phyloP scores from a whole-genome alignment of 1,139 yeast species.

The Yamadazyma membranifaciens region DNA sequence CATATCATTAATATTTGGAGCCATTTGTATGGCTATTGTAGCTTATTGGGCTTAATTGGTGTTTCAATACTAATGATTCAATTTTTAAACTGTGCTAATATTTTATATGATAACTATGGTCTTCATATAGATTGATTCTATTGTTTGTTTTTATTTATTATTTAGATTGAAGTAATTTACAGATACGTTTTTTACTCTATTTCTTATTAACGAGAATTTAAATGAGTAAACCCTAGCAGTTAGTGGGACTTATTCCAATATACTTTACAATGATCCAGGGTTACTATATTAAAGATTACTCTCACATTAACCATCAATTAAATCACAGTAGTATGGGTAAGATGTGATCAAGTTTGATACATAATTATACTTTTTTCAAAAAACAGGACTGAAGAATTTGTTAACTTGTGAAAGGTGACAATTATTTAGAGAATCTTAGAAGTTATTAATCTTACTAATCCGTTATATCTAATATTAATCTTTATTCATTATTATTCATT shows the following conservation, averaged over 20 bases:
- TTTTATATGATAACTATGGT: not conserved
- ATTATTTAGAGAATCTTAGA: constrained; percentile 16
- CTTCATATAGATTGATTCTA: too few relatives aligned
- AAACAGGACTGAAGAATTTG: constrained; percentile 36
- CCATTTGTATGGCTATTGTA: constrained; percentile 41
- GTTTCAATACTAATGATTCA: too few relatives aligned
- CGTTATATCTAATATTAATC: constrained; percentile 1
- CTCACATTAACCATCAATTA: constrained; percentile 15
- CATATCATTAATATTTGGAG: constrained; percentile 26
- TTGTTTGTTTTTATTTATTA: too few relatives aligned
- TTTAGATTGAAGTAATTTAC: too few relatives aligned
- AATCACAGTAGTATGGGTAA: too few relatives aligned
- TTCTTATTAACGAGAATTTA: too few relatives aligned
- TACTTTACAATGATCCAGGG: constrained; percentile 22
- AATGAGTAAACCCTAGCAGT: too few relatives aligned
- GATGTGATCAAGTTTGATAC: constrained; percentile 46
- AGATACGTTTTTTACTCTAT: too few relatives aligned
- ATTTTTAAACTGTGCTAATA: not conserved
- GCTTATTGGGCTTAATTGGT: constrained; percentile 40
- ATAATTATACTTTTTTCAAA: constrained; percentile 38
- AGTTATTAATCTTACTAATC: constrained; percentile 10
- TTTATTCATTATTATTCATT: too few relatives aligned
- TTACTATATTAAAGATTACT: constrained; percentile 17
- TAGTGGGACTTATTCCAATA: constrained; percentile 50
- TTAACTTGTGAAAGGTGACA: constrained; percentile 36